Base-by-base conservation (phyloP, 495 filamentous ascomycete genomes). In the Neurospora tetraspora region DNA sequence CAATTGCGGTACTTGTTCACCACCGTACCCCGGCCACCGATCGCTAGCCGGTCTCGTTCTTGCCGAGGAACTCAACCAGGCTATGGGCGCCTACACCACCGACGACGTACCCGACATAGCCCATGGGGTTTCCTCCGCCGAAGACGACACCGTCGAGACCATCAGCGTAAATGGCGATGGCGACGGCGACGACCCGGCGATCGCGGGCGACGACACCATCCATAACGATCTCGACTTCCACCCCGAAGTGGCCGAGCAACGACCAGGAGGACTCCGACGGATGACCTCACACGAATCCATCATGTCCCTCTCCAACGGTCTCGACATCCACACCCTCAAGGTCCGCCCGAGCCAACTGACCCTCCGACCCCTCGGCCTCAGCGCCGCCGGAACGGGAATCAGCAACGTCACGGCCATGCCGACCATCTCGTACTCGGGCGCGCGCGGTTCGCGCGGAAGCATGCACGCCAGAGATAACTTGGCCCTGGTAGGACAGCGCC, bases 311-410 rank as follows among this genome's bases (percentile, higher is more conserved):
- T 82, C 85, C 10, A 86, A 86, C 61, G 84, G 84, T 0, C 81
- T 88, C 70, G 86, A 88, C 75, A 87, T 88, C 20, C 87, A 87
- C 75, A 88, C 86, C 1, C 80, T 88, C 27, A 83, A 84, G 71
- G 82, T 80, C 0, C 78, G 86, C 4, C 86, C 87, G 11, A 86
- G 85, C 34, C 87, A 88, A 70, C 80, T 87, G 14, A 81, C 82
- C 0, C 82, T 88, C 7, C 73, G 81, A 7, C 83, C 80, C 7
- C 79, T 85, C 8, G 85, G 85, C 23, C 76, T 82, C 7, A 83
- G 80, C 2, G 77, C 81, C 11, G 80, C 84, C 4, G 80, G 85
- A 7, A 85, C 82, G 0, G 80, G 81, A 11, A 72, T 85, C 68
- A 83, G 83, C 72, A 78, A 76, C 38, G 73, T 83, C 70, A 82